Evolutionary conservation across 331 rosid genomes (phyloP), one percentile per base, ranked within the genome.

Genomic region (Pyracantha coccinea): DNA sequence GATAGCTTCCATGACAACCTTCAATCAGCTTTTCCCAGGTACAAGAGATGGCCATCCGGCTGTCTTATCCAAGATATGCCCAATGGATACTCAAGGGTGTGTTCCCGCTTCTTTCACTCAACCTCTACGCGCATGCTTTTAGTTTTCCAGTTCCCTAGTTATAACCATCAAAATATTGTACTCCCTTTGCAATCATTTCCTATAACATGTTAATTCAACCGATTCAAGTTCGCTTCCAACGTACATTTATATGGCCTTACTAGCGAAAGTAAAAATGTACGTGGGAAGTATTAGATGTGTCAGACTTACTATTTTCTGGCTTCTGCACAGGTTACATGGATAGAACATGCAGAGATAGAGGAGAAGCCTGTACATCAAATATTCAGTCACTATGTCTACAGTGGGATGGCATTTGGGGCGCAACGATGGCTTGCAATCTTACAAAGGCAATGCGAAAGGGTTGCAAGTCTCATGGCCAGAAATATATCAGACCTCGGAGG

Each of bases 41-140:
- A 94, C 82, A 82, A 84, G 76, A 86, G 97, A 73, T 75, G 95
- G 69, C 96, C 93, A 16, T 94, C 97, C 63, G 99, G 99, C 19
- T 94, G 99, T 76, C 81, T 94, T 2, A 92, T 94, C 80, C 97
- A 92, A 85, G 99, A 94, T 27, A 94, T 94, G 99, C 97, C 99
- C 50, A 92, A 94, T 83, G 97, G 99, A 23, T 94, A 94, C 81
- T 92, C 99, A 44, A 90, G 92, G 88, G 98, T 91, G 20, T 60
- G 66, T 27, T 60, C 35, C 29, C 20, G 32, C 66, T 60, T 15
- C 29, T 5, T 23, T 58, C 63, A 23, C 63, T 58, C 29, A 4
- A 23, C 15, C 28, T 58, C 55, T 50, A 17, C 2, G 20, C 7
- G 55, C 55, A 58, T 58, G 63, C 16, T 20, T 24, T 23, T 11